Evolutionary conservation across 352 stramenopile species (phyloP).

Genomic region (Discostella stelligera): DNA sequence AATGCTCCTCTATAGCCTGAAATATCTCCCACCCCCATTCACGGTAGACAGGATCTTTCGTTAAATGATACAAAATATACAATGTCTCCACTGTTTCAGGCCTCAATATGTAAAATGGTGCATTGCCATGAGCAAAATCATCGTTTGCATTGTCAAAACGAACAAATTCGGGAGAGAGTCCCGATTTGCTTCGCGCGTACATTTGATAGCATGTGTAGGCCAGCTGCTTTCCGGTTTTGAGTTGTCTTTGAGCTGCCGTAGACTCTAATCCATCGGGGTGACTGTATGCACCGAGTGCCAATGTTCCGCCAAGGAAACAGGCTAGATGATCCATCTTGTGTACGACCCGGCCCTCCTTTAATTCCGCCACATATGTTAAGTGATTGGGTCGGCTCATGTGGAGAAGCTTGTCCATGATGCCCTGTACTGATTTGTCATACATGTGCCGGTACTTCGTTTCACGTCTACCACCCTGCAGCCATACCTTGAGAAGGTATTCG

Average conservation of each 20-base stretch:
- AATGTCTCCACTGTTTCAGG: constrained; percentile 95
- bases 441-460: constrained; percentile 84
- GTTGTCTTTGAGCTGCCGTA: constrained; percentile 84
- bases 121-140: constrained; percentile 54
- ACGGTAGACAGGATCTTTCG: constrained; percentile 90
- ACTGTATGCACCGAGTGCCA: constrained; percentile 90
- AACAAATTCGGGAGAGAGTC: constrained; percentile 91
- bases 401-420: constrained; percentile 91
- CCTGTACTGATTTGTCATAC: constrained; percentile 92
- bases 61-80: constrained; percentile 94
- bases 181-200: constrained; percentile 90
- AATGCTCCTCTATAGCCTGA: constrained; percentile 89
- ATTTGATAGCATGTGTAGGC: constrained; percentile 89
- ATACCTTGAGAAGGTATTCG: constrained; percentile 98
- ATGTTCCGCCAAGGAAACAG: constrained; percentile 91
- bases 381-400: constrained; percentile 69
- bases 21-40: constrained; percentile 96
- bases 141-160: constrained; percentile 76
- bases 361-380: constrained; percentile 81
- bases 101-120: constrained; percentile 89
- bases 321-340: constrained; percentile 93
- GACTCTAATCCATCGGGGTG: constrained; percentile 73
- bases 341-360: constrained; percentile 37
- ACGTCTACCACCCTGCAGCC: constrained; percentile 90
- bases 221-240: constrained; percentile 78